phyloP scores from a whole-genome alignment of 2,329 filamentous ascomycete genomes.

The Ceratocystis destructans region DNA sequence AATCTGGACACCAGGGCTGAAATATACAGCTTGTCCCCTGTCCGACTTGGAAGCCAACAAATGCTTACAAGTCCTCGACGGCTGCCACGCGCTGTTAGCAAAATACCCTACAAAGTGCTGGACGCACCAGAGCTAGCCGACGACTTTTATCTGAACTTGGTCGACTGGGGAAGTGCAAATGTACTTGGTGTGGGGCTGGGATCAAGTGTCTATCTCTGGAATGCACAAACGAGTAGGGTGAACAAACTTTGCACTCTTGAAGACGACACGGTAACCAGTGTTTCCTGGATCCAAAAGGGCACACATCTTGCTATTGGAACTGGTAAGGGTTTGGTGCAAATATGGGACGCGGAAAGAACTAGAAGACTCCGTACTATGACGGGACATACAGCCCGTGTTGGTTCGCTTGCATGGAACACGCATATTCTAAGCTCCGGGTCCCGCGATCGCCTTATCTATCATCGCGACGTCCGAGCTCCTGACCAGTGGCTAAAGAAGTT shows the following conservation, averaged over 20 bases:
- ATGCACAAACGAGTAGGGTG: conserved; percentile 77
- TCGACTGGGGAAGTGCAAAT: conserved; percentile 95
- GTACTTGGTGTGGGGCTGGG: conserved; percentile 85
- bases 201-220: conserved; percentile 96
- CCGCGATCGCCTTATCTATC: conserved; percentile 82
- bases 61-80: conserved; percentile 85
- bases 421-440: conserved; percentile 95
- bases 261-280: conserved; percentile 89
- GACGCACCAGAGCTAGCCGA: conserved; percentile 93
- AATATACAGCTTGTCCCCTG: conserved; percentile 88
- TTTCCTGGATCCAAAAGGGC: conserved; percentile 96
- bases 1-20: conserved; percentile 85
- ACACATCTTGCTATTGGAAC: conserved; percentile 94
- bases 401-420: conserved; percentile 92
- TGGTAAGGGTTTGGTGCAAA: conserved; percentile 85
- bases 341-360: conserved; percentile 87
- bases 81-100: conserved; percentile 78
- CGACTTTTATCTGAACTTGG: conserved; percentile 93
- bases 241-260: conserved; percentile 86
- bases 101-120: conserved; percentile 94
- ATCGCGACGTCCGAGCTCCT: conserved; percentile 84
- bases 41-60: conserved; percentile 81
- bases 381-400: conserved; percentile 83
- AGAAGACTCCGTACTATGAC: conserved; percentile 89
- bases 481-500: conserved; percentile 81